A percentile compares a stretch with the other conserved stretches of the same genome.
Conservation (phyloP, 2,329 filamentous ascomycete species). For the Nigrospora osmanthi region DNA sequence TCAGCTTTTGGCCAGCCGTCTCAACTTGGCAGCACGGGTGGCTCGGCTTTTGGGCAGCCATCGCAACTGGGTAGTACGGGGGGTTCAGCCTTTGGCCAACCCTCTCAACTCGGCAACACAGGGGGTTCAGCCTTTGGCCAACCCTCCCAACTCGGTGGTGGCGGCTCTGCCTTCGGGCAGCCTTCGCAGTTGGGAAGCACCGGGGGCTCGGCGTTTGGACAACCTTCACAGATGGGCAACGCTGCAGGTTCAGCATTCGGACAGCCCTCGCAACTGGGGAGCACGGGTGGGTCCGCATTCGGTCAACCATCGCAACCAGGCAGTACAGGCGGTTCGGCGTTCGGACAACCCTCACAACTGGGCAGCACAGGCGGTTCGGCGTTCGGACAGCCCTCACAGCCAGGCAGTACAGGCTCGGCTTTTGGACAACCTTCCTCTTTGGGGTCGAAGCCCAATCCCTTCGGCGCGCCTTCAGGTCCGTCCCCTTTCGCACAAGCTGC, state of each 20-base stretch:
- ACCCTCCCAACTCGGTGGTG: background rate
- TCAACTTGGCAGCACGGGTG: constrained; percentile 18
- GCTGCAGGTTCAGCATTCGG: constrained; percentile 23
- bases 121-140: background rate
- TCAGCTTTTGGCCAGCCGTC: constrained; percentile 23
- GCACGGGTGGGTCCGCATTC: constrained; percentile 15
- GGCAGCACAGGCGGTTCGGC: constrained; percentile 6
- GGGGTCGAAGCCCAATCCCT: constrained; percentile 11
- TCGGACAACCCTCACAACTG: constrained; percentile 25
- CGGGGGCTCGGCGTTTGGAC: constrained; percentile 13
- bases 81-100: constrained; percentile 19
- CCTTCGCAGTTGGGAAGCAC: constrained; percentile 6
- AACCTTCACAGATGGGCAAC: constrained; percentile 10
- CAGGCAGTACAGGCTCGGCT: background rate
- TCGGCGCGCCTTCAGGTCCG: constrained; percentile 11
- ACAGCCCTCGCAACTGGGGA: constrained; percentile 27
- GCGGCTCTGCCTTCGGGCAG: constrained; percentile 12
- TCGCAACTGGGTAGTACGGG: constrained; percentile 3
- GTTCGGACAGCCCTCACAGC: background rate
- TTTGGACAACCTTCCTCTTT: background rate
- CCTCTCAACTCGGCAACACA: constrained; percentile 22
- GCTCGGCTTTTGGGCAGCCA: constrained; percentile 14
- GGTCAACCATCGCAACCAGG: constrained; percentile 21
- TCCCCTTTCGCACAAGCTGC: constrained; percentile 23
- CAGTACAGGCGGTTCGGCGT: constrained; percentile 19